These are phyloP conservation scores for Iris macrosiphon DNA, from an alignment of 106 monocot species.

Conservation along the genomic window DNA sequence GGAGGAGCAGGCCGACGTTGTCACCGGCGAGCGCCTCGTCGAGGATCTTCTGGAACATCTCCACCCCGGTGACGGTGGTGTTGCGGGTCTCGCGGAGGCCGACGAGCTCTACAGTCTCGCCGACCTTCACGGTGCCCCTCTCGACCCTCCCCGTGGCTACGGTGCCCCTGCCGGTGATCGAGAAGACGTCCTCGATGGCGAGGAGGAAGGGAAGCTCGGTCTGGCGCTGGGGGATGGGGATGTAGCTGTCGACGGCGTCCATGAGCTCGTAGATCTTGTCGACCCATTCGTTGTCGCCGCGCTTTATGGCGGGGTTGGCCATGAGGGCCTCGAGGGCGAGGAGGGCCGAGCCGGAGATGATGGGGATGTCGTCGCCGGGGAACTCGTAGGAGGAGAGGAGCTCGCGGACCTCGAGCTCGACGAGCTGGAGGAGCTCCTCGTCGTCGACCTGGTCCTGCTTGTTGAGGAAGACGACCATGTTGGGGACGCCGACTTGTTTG, in stretches of 20 bases:
- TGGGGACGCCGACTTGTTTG: conserved; percentile 80
- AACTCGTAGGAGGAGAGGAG: conserved; percentile 78
- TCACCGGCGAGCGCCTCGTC: conserved; percentile 74
- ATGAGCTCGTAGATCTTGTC: conserved; percentile 79
- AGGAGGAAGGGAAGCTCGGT: conserved; percentile 89
- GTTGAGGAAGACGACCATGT: conserved; percentile 93
- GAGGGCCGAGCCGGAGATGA: conserved; percentile 82
- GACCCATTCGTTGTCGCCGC: conserved; percentile 82
- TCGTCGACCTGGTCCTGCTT: conserved; percentile 94
- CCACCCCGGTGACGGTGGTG: conserved; percentile 76
- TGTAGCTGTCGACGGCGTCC: conserved; percentile 86
- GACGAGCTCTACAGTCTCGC: conserved; percentile 57
- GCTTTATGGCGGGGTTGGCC: conserved; percentile 59
- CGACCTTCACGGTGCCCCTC: conserved; percentile 69
- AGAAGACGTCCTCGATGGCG: conserved; percentile 91
- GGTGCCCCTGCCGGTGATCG: conserved; percentile 89
- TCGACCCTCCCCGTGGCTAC: conserved; percentile 88
- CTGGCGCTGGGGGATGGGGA: conserved; percentile 87
- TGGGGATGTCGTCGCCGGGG: conserved; percentile 88
- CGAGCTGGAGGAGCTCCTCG: conserved; percentile 75
- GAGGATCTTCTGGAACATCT: conserved; percentile 91
- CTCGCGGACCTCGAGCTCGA: conserved; percentile 89
- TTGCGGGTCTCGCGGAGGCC: conserved; percentile 55
- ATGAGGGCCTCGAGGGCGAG: conserved; percentile 81
- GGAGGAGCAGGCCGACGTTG: conserved; percentile 63